phyloP scores from a whole-genome alignment of 2,329 filamentous ascomycete species.

The Xylariaceae sp. region DNA sequence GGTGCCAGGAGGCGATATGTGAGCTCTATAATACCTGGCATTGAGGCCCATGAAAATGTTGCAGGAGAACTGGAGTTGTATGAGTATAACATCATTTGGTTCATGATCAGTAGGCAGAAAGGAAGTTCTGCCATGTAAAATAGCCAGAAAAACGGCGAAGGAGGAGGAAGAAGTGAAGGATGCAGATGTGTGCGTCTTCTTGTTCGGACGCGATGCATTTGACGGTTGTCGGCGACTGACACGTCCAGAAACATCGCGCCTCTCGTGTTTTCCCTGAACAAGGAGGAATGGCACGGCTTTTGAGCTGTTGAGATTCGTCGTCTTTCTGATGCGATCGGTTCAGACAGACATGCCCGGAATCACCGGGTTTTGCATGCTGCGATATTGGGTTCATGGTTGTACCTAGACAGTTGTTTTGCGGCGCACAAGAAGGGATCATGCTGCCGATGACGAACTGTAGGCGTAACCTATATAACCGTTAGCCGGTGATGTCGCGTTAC shows the following conservation, averaged over 20 bases:
- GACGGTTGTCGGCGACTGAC: conserved; percentile 3
- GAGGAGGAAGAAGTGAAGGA: neutral
- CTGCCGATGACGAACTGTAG: neutral
- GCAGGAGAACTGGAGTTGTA: conserved; percentile 10
- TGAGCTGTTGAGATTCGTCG: neutral
- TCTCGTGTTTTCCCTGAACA: no score
- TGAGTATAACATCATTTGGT: conserved; percentile 19
- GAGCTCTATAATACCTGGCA: neutral
- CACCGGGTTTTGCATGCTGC: neutral
- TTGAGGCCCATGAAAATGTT: neutral
- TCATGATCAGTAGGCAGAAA: conserved; percentile 7
- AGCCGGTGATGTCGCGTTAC: conserved; percentile 1
- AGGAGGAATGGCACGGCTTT: neutral
- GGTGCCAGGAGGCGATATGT: neutral
- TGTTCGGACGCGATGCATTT: conserved; percentile 2
- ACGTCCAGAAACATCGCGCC: no score
- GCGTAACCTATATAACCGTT: conserved; percentile 11
- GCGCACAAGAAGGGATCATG: conserved; percentile 8
- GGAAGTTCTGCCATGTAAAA: conserved; percentile 13
- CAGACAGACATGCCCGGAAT: neutral
- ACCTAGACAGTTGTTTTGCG: conserved; percentile 5
- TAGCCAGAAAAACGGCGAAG: conserved; percentile 6
- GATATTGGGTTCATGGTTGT: neutral
- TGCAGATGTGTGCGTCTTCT: neutral
- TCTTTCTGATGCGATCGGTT: conserved; percentile 5